Base-by-base conservation (phyloP, 169 alveolate species). In the Cryptosporidium andersoni region DNA sequence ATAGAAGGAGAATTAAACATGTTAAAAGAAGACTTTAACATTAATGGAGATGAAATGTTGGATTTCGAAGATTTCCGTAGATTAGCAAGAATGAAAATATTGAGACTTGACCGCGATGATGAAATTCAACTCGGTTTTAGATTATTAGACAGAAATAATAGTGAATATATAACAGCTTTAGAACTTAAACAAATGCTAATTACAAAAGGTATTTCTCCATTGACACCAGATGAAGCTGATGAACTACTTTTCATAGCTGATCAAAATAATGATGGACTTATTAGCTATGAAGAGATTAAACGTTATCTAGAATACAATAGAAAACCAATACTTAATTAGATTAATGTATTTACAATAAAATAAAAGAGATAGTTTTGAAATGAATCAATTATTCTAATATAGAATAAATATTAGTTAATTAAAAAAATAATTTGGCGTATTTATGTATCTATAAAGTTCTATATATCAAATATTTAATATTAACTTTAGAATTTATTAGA, bases 291-390 rank as follows among this genome's bases (percentile, higher is more conserved):
- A 1, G 85, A 74, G 47, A 74, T 74, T 37, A 74, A 74, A 63
- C 55, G 85, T 58, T 74, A 74, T 60, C 60, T 74, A 63, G 85
- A 74, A 55, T 74, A 74, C 60, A 74, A 74, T 25, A 74, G 85
- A 64, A 74, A 34, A 25, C 85, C 85, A 12, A 52, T 74, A 36
- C 45, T 74, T 11, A 74, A 74, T 49, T 74, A 42, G 25, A 25
- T 25, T 25, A 25, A 25, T 25, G 25, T 25, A 25, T 25, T 25
- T 25, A 25, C 25, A 25, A 25, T 25, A 25, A 25, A 25, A 25
- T 25, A 25, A 25, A 25, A 36, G 5, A 4, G 2, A 49, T 9
- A 34, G 39, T 14, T 65, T 48, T 45, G 37, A 1, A 65, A 45
- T 49, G 53, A 9, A 65, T 25, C 1, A 6, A 47, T 11, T 36